Evolutionary conservation across 148 eudicot species (phyloP).

Genomic region (Camellia lanceoleosa): DNA sequence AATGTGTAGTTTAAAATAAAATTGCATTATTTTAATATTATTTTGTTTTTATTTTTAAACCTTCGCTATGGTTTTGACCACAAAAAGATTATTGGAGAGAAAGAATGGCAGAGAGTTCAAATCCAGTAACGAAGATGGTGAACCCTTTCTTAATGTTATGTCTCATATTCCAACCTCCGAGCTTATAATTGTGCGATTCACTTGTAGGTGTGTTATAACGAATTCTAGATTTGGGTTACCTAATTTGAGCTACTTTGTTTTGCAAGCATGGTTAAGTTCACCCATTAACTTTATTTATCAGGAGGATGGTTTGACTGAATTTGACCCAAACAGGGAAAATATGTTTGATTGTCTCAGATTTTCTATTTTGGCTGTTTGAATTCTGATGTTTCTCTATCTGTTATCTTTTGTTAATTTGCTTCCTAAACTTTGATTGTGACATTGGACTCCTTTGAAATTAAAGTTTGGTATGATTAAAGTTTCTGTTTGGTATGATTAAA

Average conservation of each 20-base stretch:
- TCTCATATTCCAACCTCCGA: background rate
- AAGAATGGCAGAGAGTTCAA: too few species aligned
- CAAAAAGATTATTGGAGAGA: too few species aligned
- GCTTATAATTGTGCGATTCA: background rate
- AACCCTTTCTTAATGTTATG: background rate
- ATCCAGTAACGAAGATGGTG: background rate
- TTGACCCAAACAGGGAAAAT: background rate
- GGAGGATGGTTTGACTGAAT: background rate
- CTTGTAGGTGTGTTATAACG: background rate
- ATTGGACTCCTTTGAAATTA: slow-evolving; percentile 7
- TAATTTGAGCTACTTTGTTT: background rate
- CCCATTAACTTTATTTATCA: background rate
- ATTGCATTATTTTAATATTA: too few species aligned
- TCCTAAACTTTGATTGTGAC: background rate
- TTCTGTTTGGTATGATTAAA: background rate
- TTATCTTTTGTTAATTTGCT: background rate
- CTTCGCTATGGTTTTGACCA: too few species aligned
- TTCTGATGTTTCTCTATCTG: background rate
- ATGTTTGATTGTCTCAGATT: background rate
- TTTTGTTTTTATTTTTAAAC: too few species aligned
- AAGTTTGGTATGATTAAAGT: background rate
- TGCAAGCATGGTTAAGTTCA: background rate
- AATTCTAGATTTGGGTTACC: background rate
- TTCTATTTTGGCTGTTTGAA: background rate
- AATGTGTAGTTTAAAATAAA: too few species aligned